Percentiles rank a stretch among this genome's conserved stretches.
Evolutionary conservation across 1,284 basidiomycete species (phyloP).

Genomic region (Trichosporon faecale): DNA sequence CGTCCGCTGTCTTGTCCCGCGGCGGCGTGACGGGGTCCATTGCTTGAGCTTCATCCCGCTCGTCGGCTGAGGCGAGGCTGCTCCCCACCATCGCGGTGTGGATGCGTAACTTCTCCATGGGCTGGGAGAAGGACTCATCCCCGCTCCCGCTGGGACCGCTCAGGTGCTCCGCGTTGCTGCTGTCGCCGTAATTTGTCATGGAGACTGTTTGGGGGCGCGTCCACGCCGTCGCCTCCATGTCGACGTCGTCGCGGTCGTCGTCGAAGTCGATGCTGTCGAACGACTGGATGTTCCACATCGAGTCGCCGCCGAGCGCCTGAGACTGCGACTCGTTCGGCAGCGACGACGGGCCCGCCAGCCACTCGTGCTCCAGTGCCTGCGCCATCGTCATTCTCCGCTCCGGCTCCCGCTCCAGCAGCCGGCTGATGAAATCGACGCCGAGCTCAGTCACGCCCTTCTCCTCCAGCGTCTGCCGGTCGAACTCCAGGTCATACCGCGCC

Average conservation of each 20-base stretch:
- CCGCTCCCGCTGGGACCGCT: slow-evolving; percentile 20
- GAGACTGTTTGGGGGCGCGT: slow-evolving; percentile 38
- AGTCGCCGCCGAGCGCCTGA: slow-evolving; percentile 39
- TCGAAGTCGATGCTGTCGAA: slow-evolving; percentile 31
- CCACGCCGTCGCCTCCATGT: slow-evolving; percentile 26
- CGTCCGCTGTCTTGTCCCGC: not conserved
- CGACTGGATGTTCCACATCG: slow-evolving; percentile 40
- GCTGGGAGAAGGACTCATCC: slow-evolving; percentile 38
- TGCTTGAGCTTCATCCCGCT: not conserved
- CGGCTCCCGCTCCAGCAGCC: slow-evolving; percentile 59
- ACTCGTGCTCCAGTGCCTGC: slow-evolving; percentile 62
- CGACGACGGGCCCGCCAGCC: slow-evolving; percentile 56
- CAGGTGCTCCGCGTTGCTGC: slow-evolving; percentile 9
- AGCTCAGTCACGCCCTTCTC: slow-evolving; percentile 22
- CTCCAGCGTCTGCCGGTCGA: slow-evolving; percentile 62
- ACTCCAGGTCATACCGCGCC: slow-evolving; percentile 59
- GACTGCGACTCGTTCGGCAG: slow-evolving; percentile 31
- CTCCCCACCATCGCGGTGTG: slow-evolving; percentile 12
- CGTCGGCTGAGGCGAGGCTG: not conserved
- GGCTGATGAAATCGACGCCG: slow-evolving; percentile 57
- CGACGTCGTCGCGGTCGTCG: slow-evolving; percentile 19
- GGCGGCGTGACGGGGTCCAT: not conserved
- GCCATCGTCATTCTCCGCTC: slow-evolving; percentile 59
- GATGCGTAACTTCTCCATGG: slow-evolving; percentile 39
- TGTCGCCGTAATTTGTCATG: slow-evolving; percentile 39